Evolutionary conservation across 1,139 yeast genomes (phyloP).

Genomic region (Sugiyamaella castrensis): DNA sequence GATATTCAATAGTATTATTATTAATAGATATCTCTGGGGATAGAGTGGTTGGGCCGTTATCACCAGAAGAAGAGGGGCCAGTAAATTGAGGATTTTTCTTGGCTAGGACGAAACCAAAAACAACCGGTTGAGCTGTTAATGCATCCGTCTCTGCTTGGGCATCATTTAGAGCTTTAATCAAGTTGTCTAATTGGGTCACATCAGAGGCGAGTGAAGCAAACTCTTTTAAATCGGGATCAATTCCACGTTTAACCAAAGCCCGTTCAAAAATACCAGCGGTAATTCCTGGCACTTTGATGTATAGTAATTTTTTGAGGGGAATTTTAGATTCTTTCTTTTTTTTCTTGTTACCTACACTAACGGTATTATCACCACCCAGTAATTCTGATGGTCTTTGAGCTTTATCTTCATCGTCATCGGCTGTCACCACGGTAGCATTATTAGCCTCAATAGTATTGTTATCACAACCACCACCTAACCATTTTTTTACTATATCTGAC

Average conservation of each 20-base stretch:
- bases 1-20: conserved; percentile 43
- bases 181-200: conserved; percentile 26
- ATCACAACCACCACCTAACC: conserved; percentile 16
- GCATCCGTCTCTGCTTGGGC: conserved; percentile 45
- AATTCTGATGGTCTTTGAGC: conserved; percentile 5
- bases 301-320: conserved; percentile 66
- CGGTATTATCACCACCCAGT: not conserved
- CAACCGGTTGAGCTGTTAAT: conserved; percentile 34
- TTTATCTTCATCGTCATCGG: conserved; percentile 15
- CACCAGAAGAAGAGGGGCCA: conserved; percentile 38
- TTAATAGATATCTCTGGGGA: conserved; percentile 30
- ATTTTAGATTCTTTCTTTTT: conserved; percentile 48
- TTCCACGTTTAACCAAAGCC: conserved; percentile 45
- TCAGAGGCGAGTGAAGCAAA: conserved; percentile 25
- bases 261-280: conserved; percentile 76
- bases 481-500: conserved; percentile 15
- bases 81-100: conserved; percentile 53
- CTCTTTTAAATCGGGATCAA: conserved; percentile 42
- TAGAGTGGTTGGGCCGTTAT: conserved; percentile 28
- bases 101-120: conserved; percentile 64
- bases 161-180: conserved; percentile 48
- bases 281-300: conserved; percentile 66
- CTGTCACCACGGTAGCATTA: not conserved
- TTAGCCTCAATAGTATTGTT: not conserved
- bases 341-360: not conserved